These are phyloP conservation scores for Trichoderma lentiforme DNA, from an alignment of 2,329 filamentous ascomycete species.

Conservation along the genomic window DNA sequence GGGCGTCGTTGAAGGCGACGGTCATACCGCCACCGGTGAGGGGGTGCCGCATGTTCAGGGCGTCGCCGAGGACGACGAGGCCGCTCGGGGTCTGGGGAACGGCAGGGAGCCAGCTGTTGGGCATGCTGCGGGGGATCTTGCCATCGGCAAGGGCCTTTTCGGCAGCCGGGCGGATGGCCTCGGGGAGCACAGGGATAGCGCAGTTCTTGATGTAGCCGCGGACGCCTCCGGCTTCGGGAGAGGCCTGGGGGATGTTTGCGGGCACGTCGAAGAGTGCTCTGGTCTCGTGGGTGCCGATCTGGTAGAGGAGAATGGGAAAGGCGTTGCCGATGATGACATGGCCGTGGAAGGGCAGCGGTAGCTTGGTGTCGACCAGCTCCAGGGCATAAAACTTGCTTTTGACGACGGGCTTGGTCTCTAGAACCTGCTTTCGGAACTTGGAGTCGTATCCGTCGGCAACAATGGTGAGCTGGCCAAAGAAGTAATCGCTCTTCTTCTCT, in stretches of 20 bases:
- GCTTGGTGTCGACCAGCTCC: constrained; percentile 81
- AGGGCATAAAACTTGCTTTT: constrained; percentile 91
- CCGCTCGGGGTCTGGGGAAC: constrained; percentile 55
- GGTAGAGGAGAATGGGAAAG: constrained; percentile 83
- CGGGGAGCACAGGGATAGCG: constrained; percentile 75
- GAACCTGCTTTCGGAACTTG: constrained; percentile 81
- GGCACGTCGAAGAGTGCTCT: constrained; percentile 87
- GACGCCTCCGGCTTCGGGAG: constrained; percentile 73
- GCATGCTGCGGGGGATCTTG: constrained; percentile 79
- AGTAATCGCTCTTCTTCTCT: constrained; percentile 64
- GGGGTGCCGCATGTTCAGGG: constrained; percentile 99
- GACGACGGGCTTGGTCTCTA: constrained; percentile 63
- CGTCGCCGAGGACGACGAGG: constrained; percentile 84
- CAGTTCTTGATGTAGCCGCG: constrained; percentile 77
- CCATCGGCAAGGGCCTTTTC: constrained; percentile 72
- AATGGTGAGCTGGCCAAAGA: constrained; percentile 85
- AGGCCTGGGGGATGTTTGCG: constrained; percentile 69
- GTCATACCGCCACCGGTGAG: constrained; percentile 98
- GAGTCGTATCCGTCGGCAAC: constrained; percentile 90
- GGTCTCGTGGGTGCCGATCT: constrained; percentile 94
- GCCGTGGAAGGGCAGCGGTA: constrained; percentile 73
- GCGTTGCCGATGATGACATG: constrained; percentile 82
- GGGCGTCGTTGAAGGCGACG: constrained; percentile 89
- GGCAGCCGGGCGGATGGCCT: constrained; percentile 69
- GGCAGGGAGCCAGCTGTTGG: constrained; percentile 89